Base-by-base conservation (phyloP, 768 basidiomycete genomes). In the Mycena galericulata region DNA sequence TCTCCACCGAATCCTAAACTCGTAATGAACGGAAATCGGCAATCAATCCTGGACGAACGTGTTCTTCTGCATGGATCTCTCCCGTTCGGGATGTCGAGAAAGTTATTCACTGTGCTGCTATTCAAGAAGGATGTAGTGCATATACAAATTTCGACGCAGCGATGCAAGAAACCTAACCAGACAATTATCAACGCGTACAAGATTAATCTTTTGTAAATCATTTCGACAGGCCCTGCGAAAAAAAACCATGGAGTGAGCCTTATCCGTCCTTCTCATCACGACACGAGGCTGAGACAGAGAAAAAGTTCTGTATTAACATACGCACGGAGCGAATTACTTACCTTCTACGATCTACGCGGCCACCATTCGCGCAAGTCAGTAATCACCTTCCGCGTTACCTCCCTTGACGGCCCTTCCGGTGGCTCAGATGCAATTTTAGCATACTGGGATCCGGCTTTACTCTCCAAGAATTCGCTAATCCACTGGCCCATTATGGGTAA, bases 311-410 rank as follows among this genome's bases (percentile, higher is more conserved):
- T 57, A 57, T 57, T 40, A 40, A 57, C 55, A 57, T 57, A 57
- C 26, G 14, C 53, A 43, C 26, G 40, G 55, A 57, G n/a, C 26
- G 15, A 22, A 24, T 57, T 57, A 59, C 57, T 59, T 47, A 46
- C 57, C 57, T 59, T n/a, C 45, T 59, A 59, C 45, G 57, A 59
- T 59, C 57, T 59, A 59, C 57, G 36, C 45, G 57, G 57, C 45
- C 57, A 59, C 57, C 57, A 59, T 59, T 46, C 8, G 57, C 43
- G 56, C 56, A 57, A 41, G 27, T 41, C 56, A 45, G 41, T 45
- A 45, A 57, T 8, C n/a, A 45, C n/a, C 17, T 59, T 47, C 57
- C 30, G 57, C 22, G 20, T 45, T 22, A 46, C 41, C 29, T 59
- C 57, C 57, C 20, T 47, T 59, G 57, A n/a, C n/a, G n/a, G n/a